A percentile compares a stretch with the other conserved stretches of the same genome.
Conservation (phyloP, 345 rosid species). For the Euphorbia pulcherrima region DNA sequence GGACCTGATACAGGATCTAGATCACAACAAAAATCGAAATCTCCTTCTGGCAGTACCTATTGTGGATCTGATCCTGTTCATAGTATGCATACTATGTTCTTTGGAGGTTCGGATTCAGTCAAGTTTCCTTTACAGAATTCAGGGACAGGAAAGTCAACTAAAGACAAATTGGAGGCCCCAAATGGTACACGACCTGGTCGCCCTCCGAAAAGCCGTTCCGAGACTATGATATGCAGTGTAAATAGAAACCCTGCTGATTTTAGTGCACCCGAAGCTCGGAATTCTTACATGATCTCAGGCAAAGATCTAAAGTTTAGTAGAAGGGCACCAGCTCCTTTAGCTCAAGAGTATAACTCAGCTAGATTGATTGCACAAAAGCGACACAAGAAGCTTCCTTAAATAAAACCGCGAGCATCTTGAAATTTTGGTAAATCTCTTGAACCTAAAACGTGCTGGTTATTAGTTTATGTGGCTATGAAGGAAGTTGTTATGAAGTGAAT, state of each 20-base stretch:
- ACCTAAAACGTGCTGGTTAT: not conserved
- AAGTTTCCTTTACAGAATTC: constrained; percentile 38
- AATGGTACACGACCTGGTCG: constrained; percentile 21
- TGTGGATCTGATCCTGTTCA: constrained; percentile 43
- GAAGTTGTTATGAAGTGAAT: constrained; percentile 10
- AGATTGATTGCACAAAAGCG: constrained; percentile 38
- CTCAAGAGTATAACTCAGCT: constrained; percentile 16
- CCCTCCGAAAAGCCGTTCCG: constrained; percentile 35
- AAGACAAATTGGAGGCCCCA: constrained; percentile 31
- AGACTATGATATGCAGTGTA: constrained; percentile 44
- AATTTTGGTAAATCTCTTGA: constrained; percentile 23
- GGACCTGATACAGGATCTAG: constrained; percentile 28
- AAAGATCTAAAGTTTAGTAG: constrained; percentile 45
- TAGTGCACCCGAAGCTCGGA: constrained; percentile 57
- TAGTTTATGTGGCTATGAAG: not conserved
- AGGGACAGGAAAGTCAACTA: constrained; percentile 35
- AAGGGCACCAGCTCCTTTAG: constrained; percentile 22
- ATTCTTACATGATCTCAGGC: constrained; percentile 58
- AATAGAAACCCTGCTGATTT: constrained; percentile 97
- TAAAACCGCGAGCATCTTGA: constrained; percentile 21
- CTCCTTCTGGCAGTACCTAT: constrained; percentile 36
- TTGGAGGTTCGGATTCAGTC: constrained; percentile 40
- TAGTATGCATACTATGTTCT: constrained; percentile 37
- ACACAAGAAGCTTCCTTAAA: constrained; percentile 42
- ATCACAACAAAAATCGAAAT: constrained; percentile 29